Base-by-base conservation (phyloP, 2,329 filamentous ascomycete species). In the Cucurbitaria berberidis region DNA sequence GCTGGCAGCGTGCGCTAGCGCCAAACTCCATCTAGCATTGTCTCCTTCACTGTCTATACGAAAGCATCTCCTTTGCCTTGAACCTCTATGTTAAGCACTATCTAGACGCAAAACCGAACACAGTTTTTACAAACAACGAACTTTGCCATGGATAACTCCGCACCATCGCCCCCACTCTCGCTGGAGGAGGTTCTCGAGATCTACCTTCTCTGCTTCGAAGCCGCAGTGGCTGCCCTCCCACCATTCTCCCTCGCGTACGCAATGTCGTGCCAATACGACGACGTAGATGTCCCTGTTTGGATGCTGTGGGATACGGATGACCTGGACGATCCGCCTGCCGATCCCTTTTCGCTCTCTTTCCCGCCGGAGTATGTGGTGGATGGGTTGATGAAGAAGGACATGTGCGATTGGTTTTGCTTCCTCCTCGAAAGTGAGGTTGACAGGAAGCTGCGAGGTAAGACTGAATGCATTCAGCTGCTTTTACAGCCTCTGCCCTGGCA, bases 151-250 rank as follows among this genome's bases (percentile, higher is more conserved):
- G 8, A 38, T 13, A 27, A 16, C 11, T 18, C 34, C 21, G 3
- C 30, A 19, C 22, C 18, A 13, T 18, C 32, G 27, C 43, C 46
- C 18, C 30, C n/a, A 15, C 30, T 34, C 30, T 10, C 42, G 30
- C 10, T 56, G 27, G 6, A 45, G 22, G 43, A 58, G 30, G 35
- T 51, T n/a, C 26, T 60, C 22, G 27, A 45, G 21, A 21, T 55
- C 24, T 40, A 48, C 15, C 46, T 53, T 5, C 27, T 44, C 21
- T 58, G 51, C 26, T 53, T 54, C 49, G 52, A 58, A 26, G 49
- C 52, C 30, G 44, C 49, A 19, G 45, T 48, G 16, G 38, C 53
- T 11, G 27, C 46, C 26, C 3, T 34, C 9, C 46, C 48, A 8
- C 41, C 9, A 11, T 29, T 22, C 13, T 10, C 27, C 24, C 40